Conservation (phyloP, 2,329 filamentous ascomycete species). For the Podosphaera fusca region DNA sequence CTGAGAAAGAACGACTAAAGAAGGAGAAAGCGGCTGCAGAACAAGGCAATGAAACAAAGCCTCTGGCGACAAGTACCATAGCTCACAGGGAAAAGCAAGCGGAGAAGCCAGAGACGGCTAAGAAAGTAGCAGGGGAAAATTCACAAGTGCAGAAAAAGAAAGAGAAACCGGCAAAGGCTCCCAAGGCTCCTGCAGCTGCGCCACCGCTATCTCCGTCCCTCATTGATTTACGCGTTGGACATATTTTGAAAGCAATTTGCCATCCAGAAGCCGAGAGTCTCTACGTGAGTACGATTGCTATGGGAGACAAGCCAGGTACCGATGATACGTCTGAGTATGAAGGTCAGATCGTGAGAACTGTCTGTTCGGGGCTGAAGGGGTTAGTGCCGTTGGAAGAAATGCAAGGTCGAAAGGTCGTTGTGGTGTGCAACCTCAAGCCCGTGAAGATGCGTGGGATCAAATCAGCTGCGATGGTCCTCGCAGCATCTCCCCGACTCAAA, state of each 20-base stretch:
- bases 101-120: slow-evolving; percentile 22
- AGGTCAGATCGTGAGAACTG: slow-evolving; percentile 75
- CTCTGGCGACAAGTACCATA: slow-evolving; percentile 31
- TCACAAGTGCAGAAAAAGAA: slow-evolving; percentile 72
- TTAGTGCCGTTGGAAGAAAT: slow-evolving; percentile 83
- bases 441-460: slow-evolving; percentile 94
- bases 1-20: slow-evolving; percentile 90
- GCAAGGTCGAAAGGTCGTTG: slow-evolving; percentile 86
- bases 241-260: slow-evolving; percentile 86
- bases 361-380: slow-evolving; percentile 91
- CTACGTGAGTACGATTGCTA: slow-evolving; percentile 85
- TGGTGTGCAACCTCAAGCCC: slow-evolving; percentile 94
- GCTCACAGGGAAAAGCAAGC: slow-evolving; percentile 31
- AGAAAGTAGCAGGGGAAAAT: slow-evolving; percentile 12
- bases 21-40: slow-evolving; percentile 68
- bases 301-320: slow-evolving; percentile 64
- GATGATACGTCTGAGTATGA: slow-evolving; percentile 84
- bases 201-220: slow-evolving; percentile 62
- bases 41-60: slow-evolving; percentile 26
- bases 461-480: slow-evolving; percentile 73
- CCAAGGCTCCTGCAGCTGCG: slow-evolving; percentile 39
- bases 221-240: slow-evolving; percentile 88
- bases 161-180: slow-evolving; percentile 60
- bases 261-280: slow-evolving; percentile 94
- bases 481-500: slow-evolving; percentile 62